Conservation (phyloP, 2,329 filamentous ascomycete species). For the Xylariales sp. region DNA sequence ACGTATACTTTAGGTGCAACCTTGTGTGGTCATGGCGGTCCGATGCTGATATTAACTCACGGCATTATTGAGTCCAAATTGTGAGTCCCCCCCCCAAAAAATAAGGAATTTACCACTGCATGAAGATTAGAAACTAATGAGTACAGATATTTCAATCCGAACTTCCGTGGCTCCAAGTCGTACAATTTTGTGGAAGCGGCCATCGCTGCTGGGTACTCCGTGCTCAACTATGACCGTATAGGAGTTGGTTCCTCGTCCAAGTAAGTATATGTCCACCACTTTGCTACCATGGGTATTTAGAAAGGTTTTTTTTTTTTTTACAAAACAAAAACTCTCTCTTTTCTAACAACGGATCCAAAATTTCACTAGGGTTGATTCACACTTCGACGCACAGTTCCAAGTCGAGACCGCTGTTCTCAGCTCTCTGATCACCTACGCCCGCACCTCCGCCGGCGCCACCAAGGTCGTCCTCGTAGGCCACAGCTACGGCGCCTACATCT, state of each 20-base stretch:
- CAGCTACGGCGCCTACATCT: conserved; percentile 25
- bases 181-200: conserved; percentile 23
- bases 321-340: neutral
- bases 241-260: conserved; percentile 26
- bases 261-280: conserved; percentile 8
- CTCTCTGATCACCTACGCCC: conserved; percentile 19
- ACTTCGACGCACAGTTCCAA: conserved; percentile 24
- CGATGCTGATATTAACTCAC: conserved; percentile 21
- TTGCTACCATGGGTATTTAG: neutral
- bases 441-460: conserved; percentile 13
- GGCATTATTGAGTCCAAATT: conserved; percentile 25
- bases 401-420: conserved; percentile 24
- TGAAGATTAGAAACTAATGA: neutral
- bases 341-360: neutral
- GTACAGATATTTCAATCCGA: conserved; percentile 23
- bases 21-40: conserved; percentile 19
- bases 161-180: conserved; percentile 12
- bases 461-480: conserved; percentile 24
- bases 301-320: neutral
- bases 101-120: neutral
- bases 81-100: neutral
- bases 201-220: conserved; percentile 20
- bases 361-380: conserved; percentile 18
- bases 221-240: conserved; percentile 26
- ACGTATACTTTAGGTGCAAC: conserved; percentile 21